A percentile compares a stretch with the other conserved stretches of the same genome.
Conservation (phyloP, 2,329 filamentous ascomycete species). For the Cercospora sp. region DNA sequence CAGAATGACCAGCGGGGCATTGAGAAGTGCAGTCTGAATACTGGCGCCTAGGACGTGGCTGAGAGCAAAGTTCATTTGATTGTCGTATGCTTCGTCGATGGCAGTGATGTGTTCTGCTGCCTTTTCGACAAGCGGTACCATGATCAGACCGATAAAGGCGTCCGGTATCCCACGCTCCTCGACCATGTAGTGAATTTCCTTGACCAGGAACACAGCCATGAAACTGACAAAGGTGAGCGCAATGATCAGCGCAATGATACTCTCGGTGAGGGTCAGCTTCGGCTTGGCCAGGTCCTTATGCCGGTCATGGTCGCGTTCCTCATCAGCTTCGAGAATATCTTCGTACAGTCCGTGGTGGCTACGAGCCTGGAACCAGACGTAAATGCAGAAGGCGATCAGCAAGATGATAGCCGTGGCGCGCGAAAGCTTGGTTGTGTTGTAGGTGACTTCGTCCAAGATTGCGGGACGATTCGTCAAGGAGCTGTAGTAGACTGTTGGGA, state of each 20-base stretch:
- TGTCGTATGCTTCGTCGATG: constrained; percentile 80
- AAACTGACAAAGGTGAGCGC: constrained; percentile 69
- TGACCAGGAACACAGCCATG: constrained; percentile 74
- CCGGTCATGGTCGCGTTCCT: constrained; percentile 65
- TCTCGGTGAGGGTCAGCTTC: constrained; percentile 75
- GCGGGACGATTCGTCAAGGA: constrained; percentile 31
- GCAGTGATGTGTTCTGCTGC: constrained; percentile 81
- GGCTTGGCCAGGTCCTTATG: constrained; percentile 60
- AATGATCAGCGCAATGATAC: constrained; percentile 63
- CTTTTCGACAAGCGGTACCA: constrained; percentile 81
- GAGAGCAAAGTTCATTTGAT: constrained; percentile 74
- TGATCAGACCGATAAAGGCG: constrained; percentile 68
- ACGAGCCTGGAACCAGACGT: constrained; percentile 70
- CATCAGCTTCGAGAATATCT: constrained; percentile 70
- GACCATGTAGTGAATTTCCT: constrained; percentile 67
- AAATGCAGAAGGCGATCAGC: constrained; percentile 63
- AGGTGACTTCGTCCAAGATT: constrained; percentile 45
- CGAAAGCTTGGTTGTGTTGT: constrained; percentile 64
- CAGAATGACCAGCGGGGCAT: constrained; percentile 78
- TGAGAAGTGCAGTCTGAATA: constrained; percentile 86
- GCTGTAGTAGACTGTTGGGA: constrained; percentile 57
- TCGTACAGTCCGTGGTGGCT: constrained; percentile 79
- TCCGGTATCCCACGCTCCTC: constrained; percentile 52
- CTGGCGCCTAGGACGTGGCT: constrained; percentile 84
- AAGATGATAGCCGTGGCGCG: constrained; percentile 70